A percentile compares a stretch with the other conserved stretches of the same genome.
These are phyloP conservation scores for Xylariales sp. DNA, from an alignment of 2,329 filamentous ascomycete species.

Conservation along the genomic window DNA sequence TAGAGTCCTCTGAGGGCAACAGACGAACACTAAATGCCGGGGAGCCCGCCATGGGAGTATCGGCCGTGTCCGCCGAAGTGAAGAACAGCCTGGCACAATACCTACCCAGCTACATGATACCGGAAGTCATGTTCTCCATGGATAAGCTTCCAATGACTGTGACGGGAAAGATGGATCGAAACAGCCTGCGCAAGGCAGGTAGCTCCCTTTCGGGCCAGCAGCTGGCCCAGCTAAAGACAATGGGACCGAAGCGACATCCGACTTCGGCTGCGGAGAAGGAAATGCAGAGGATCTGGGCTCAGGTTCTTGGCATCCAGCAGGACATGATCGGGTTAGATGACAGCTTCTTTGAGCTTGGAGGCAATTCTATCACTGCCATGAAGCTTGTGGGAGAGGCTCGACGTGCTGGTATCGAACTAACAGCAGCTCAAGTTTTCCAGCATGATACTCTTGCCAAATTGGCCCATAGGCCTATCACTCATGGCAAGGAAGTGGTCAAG, in stretches of 20 bases:
- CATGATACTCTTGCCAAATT: neutral
- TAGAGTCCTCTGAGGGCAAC: too few relatives aligned
- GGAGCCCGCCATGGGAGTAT: too few relatives aligned
- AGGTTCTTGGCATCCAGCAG: neutral
- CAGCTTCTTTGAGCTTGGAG: neutral
- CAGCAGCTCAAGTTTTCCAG: neutral
- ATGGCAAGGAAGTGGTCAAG: neutral
- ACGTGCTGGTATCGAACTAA: neutral
- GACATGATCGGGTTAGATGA: neutral
- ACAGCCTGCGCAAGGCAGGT: neutral
- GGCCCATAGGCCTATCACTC: too few relatives aligned
- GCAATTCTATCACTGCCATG: constrained; percentile 1
- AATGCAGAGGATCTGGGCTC: neutral
- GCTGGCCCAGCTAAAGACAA: neutral
- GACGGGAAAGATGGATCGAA: constrained; percentile 1
- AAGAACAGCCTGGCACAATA: neutral
- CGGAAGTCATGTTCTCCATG: neutral
- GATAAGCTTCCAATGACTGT: neutral
- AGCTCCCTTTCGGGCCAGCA: neutral
- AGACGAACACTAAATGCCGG: too few relatives aligned
- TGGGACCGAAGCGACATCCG: neutral
- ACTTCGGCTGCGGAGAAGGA: neutral
- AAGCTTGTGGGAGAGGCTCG: neutral
- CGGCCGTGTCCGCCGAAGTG: too few relatives aligned
- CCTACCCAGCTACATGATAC: constrained; percentile 1